Evolutionary conservation across 202 grass and related monocot species (phyloP).

Genomic region (Carex sylvatica): DNA sequence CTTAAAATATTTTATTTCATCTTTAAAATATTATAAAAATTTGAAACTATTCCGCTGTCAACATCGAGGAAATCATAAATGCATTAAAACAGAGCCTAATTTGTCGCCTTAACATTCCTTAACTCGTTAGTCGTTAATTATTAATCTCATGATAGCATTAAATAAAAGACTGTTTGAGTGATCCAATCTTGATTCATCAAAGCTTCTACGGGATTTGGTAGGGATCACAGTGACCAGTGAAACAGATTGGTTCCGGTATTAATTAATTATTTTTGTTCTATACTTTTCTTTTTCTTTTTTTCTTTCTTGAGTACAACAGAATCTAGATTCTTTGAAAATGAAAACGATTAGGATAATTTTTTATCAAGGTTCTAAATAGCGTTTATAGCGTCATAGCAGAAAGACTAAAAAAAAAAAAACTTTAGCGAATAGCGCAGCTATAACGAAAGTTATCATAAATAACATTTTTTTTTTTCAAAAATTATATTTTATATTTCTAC

Average conservation of each 20-base stretch:
- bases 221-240: neutral
- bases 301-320: neutral
- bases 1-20: no score
- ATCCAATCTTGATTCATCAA: slow-evolving; percentile 13
- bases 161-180: slow-evolving; percentile 10
- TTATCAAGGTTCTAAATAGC: no score
- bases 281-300: neutral
- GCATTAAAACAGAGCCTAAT: neutral
- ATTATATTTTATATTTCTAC: no score
- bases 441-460: no score
- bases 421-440: no score
- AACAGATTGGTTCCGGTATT: neutral
- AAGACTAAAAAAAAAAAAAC: no score
- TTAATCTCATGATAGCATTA: neutral
- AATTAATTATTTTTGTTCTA: neutral
- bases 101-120: slow-evolving; percentile 9
- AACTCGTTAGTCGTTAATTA: neutral
- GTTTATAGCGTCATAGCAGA: no score
- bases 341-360: neutral
- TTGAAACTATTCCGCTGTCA: no score
- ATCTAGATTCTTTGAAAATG: neutral
- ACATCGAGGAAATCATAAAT: neutral
- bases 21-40: no score
- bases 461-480: no score
- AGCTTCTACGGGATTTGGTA: neutral